Evolutionary conservation across 208 protist species (phyloP).

Genomic region (Leishmania amazonensis): DNA sequence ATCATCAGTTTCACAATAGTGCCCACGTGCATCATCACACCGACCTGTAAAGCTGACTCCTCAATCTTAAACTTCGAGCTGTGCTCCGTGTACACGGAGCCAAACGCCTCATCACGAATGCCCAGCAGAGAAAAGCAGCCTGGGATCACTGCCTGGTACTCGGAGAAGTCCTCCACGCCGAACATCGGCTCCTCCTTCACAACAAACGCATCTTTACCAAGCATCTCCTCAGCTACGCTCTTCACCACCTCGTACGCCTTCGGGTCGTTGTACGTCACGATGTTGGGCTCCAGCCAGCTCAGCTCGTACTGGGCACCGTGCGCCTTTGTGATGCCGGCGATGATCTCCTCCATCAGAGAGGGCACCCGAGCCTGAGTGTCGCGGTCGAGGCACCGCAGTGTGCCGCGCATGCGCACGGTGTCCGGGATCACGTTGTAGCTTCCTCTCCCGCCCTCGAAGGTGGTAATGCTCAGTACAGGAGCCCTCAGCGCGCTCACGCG

Average conservation of each 20-base stretch:
- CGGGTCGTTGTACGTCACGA: constrained; percentile 77
- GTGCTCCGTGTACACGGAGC: constrained; percentile 30
- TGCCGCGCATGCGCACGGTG: constrained; percentile 66
- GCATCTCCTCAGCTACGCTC: constrained; percentile 38
- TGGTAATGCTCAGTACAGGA: constrained; percentile 67
- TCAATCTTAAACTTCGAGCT: constrained; percentile 41
- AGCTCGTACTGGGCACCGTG: constrained; percentile 63
- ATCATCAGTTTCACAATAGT: constrained; percentile 35
- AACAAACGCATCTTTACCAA: constrained; percentile 44
- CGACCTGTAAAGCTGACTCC: constrained; percentile 42
- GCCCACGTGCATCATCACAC: constrained; percentile 47
- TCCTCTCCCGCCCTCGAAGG: constrained; percentile 50
- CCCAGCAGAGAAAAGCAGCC: constrained; percentile 62
- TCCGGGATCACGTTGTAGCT: constrained; percentile 81
- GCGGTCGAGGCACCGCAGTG: constrained; percentile 69
- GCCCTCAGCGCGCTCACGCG: constrained; percentile 60
- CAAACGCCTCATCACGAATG: constrained; percentile 25
- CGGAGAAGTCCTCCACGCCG: constrained; percentile 73
- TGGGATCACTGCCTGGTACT: constrained; percentile 67
- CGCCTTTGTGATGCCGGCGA: constrained; percentile 62
- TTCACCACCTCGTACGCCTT: constrained; percentile 61
- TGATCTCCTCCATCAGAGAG: constrained; percentile 67
- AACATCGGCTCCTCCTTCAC: constrained; percentile 45
- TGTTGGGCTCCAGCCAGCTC: constrained; percentile 83
- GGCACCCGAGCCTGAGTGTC: constrained; percentile 64